Evolutionary conservation across 78 protist genomes (phyloP).

Genomic region (Dictyostelium firmibasis): DNA sequence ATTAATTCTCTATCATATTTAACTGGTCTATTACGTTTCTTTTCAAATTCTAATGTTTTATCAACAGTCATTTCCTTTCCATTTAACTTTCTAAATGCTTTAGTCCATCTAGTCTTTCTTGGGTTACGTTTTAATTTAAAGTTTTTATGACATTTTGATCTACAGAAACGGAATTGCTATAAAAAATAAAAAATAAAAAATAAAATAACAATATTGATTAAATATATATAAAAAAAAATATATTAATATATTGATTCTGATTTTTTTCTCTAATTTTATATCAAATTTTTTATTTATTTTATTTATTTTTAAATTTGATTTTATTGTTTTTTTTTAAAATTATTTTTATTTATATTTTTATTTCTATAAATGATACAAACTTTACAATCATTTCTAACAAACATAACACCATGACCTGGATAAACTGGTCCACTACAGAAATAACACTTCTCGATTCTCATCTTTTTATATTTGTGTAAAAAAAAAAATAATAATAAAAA

Average conservation of each 20-base stretch:
- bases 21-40: slow-evolving; percentile 95
- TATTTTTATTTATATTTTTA: not conserved
- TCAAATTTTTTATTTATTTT: not conserved
- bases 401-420: slow-evolving; percentile 98
- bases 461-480: slow-evolving; percentile 3
- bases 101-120: slow-evolving; percentile 98
- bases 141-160: slow-evolving; percentile 95
- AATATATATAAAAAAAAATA: no score
- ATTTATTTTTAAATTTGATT: not conserved
- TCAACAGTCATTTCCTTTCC: slow-evolving; percentile 98
- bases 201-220: not conserved
- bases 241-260: not conserved
- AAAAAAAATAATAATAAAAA: not conserved
- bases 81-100: slow-evolving; percentile 95
- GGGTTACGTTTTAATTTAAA: slow-evolving; percentile 99
- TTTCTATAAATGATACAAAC: slow-evolving; percentile 69
- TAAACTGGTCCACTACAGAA: slow-evolving; percentile 96
- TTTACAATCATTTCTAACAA: slow-evolving; percentile 98
- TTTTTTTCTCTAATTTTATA: not conserved
- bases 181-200: not conserved
- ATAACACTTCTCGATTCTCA: slow-evolving; percentile 94
- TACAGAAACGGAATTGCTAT: slow-evolving; percentile 92
- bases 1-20: slow-evolving; percentile 95
- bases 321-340: not conserved
- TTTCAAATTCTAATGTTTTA: slow-evolving; percentile 96